Conservation (phyloP, 1,139 yeast genomes). For the Groenewaldozyma auringiensis region DNA sequence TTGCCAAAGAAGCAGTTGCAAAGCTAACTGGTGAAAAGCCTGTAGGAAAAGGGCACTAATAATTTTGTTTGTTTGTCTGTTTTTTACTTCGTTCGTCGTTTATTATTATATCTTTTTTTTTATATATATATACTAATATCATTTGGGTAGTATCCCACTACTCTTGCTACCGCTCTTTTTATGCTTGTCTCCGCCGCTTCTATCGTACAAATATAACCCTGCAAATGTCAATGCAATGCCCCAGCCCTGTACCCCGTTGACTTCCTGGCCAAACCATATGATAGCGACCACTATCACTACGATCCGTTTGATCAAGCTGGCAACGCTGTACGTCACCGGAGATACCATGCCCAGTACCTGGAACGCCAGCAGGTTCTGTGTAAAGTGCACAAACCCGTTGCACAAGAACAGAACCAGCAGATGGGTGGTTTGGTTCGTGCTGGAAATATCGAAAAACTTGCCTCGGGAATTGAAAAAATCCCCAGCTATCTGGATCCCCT, state of each 20-base stretch:
- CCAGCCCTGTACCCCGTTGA: constrained; percentile 47
- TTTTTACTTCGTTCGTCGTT: background rate
- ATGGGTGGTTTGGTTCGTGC: constrained; percentile 2
- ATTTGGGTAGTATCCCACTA: background rate
- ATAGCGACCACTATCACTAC: constrained; percentile 77
- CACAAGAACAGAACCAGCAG: constrained; percentile 24
- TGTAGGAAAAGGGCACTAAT: constrained; percentile 37
- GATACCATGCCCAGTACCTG: constrained; percentile 78
- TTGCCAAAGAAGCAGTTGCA: constrained; percentile 61
- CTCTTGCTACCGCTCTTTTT: constrained; percentile 5
- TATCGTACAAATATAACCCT: constrained; percentile 55
- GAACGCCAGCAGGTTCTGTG: constrained; percentile 81
- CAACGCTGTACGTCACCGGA: constrained; percentile 87
- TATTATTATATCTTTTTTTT: background rate
- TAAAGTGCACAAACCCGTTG: constrained; percentile 73
- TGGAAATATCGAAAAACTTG: constrained; percentile 6
- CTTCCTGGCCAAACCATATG: constrained; percentile 58
- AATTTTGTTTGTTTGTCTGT: background rate
- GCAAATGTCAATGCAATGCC: constrained; percentile 69
- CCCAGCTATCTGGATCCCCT: constrained; percentile 34
- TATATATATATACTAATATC: background rate
- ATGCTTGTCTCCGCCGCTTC: constrained; percentile 51
- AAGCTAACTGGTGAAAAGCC: constrained; percentile 50
- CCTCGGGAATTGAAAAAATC: constrained; percentile 16
- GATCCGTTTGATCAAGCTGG: constrained; percentile 79